Conservation (phyloP, 108 stramenopile genomes). For the Nannochloropsis gaditana region DNA sequence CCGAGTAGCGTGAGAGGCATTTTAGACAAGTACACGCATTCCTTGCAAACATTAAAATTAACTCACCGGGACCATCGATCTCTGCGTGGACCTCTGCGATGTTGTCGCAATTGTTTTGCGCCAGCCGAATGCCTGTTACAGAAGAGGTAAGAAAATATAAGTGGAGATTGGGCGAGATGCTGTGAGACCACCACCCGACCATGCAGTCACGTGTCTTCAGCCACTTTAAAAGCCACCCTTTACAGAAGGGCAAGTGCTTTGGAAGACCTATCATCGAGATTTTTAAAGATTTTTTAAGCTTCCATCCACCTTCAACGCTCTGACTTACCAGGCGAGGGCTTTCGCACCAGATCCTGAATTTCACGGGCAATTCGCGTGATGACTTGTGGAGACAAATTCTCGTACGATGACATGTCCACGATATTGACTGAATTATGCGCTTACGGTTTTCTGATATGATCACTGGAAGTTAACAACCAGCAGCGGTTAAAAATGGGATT, state of each 20-base stretch:
- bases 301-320: slow-evolving; percentile 66
- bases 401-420: slow-evolving; percentile 32
- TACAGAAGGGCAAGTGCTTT: no score
- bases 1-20: not conserved
- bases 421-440: not conserved
- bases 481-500: not conserved
- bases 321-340: slow-evolving; percentile 73
- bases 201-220: not conserved
- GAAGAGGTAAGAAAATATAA: not conserved
- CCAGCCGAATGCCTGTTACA: slow-evolving; percentile 51
- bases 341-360: slow-evolving; percentile 70
- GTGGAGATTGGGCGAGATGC: not conserved
- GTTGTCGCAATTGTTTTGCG: slow-evolving; percentile 28
- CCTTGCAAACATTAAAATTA: no score
- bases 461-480: not conserved
- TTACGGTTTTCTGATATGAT: no score
- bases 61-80: slow-evolving; percentile 70
- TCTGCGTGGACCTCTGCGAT: slow-evolving; percentile 67
- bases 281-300: not conserved
- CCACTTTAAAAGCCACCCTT: not conserved
- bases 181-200: not conserved
- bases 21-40: not conserved
- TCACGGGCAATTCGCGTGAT: slow-evolving; percentile 72
- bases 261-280: no score
- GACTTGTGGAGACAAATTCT: slow-evolving; percentile 81